These are phyloP conservation scores for Stagonosporopsis rhizophila DNA, from an alignment of 2,329 filamentous ascomycete species.

Conservation along the genomic window DNA sequence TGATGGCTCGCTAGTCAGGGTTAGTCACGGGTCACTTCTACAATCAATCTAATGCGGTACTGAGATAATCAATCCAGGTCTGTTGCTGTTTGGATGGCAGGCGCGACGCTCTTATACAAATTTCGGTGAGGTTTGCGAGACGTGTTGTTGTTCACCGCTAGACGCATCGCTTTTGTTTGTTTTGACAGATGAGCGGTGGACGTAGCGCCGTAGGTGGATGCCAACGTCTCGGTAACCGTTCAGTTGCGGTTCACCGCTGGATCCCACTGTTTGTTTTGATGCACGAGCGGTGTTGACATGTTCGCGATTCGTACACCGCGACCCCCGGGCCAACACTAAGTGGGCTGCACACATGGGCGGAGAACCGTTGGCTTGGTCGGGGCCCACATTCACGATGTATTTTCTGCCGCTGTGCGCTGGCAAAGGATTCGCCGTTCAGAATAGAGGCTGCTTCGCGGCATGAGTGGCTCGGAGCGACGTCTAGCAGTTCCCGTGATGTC, in stretches of 20 bases:
- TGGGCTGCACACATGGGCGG: constrained; percentile 12
- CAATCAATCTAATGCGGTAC: neutral
- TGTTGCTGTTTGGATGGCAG: neutral
- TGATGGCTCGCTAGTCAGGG: neutral
- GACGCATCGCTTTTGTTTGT: constrained; percentile 13
- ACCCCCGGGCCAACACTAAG: constrained; percentile 5
- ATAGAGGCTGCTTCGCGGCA: constrained; percentile 3
- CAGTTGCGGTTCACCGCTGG: constrained; percentile 20
- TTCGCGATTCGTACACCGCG: constrained; percentile 17
- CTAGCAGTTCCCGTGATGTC: constrained; percentile 10
- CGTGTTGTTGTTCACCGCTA: constrained; percentile 18
- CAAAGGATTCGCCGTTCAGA: constrained; percentile 19
- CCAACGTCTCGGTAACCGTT: constrained; percentile 19
- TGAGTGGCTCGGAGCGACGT: constrained; percentile 14
- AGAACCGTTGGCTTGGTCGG: constrained; percentile 18
- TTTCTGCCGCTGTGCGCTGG: constrained; percentile 21
- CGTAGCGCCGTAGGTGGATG: constrained; percentile 13
- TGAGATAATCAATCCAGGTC: neutral
- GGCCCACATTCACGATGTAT: constrained; percentile 12
- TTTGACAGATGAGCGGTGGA: constrained; percentile 20
- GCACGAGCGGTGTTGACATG: constrained; percentile 21
- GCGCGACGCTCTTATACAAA: constrained; percentile 10
- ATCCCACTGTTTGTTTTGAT: constrained; percentile 20
- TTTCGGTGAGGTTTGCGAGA: constrained; percentile 2
- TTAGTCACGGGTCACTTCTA: neutral